A percentile compares a stretch with the other conserved stretches of the same genome.
These are phyloP conservation scores for Thermothielavioides terrestris DNA, from an alignment of 495 filamentous ascomycete genomes.

Conservation along the genomic window DNA sequence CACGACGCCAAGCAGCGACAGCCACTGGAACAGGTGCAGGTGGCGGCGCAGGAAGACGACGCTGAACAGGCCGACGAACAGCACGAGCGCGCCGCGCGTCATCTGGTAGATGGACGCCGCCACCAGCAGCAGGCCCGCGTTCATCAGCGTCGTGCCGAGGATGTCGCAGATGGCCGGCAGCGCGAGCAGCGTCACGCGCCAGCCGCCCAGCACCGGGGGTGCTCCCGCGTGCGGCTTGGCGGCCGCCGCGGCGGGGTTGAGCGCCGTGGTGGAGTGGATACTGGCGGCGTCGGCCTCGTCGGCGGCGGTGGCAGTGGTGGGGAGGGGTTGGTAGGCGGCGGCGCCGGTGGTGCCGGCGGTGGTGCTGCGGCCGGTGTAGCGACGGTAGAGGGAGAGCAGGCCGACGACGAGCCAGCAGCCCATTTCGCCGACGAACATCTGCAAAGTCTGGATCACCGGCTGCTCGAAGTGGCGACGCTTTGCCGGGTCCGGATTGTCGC, in stretches of 20 bases:
- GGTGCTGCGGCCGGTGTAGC: conserved; percentile 44
- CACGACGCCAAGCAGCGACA: conserved; percentile 76
- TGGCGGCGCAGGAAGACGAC: conserved; percentile 77
- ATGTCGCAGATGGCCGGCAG: conserved; percentile 92
- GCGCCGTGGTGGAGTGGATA: conserved; percentile 39
- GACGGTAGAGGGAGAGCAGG: conserved; percentile 51
- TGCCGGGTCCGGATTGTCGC: conserved; percentile 63
- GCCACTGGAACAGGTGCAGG: conserved; percentile 79
- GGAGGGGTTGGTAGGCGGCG: conserved; percentile 55
- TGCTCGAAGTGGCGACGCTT: conserved; percentile 73
- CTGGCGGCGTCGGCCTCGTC: conserved; percentile 32
- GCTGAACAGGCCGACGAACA: conserved; percentile 93
- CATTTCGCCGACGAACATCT: conserved; percentile 92
- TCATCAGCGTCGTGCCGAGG: conserved; percentile 91
- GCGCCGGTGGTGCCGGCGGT: conserved; percentile 13
- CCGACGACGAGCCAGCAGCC: conserved; percentile 85
- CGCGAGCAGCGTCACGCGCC: conserved; percentile 66
- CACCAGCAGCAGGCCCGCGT: conserved; percentile 86
- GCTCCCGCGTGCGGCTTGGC: conserved; percentile 13
- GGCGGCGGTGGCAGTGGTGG: conserved; percentile 25
- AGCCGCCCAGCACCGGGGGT: conserved; percentile 55
- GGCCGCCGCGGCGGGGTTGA: conserved; percentile 32
- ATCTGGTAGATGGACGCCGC: conserved; percentile 97
- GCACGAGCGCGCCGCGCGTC: conserved; percentile 86
- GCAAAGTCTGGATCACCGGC: conserved; percentile 88